Base-by-base conservation (phyloP, 345 rosid species). In the Ceriops tagal region DNA sequence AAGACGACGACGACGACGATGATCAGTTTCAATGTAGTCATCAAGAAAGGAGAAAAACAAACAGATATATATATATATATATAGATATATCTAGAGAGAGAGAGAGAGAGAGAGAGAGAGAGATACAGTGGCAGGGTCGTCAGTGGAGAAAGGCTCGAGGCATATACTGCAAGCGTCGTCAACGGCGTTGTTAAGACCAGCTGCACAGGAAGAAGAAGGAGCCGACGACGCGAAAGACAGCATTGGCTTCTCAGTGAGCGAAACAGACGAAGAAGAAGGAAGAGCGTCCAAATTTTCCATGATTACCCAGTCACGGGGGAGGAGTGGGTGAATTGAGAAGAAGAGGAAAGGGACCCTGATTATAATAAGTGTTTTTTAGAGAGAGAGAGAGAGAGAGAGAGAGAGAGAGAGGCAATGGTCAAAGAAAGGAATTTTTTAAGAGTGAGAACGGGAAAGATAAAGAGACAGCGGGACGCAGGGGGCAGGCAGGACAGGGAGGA, bases 391-490 rank as follows among this genome's bases (percentile, higher is more conserved):
- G 28, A 2, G 31, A 0, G 37, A 53, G 24, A 32, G 18, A n/a
- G 65, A 39, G 51, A 60, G 71, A 49, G 72, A 34, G 76, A 69
- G 77, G 64, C n/a, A n/a, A n/a, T 65, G 76, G 86, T 87, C 87
- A 84, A 83, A 70, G 83, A 61, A 85, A 85, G 69, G 76, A 78
- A 79, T 65, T n/a, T 27, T 15, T 2, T 3, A 43, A 3, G 49
- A 43, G 16, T 1, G 49, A 3, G 16, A 43, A 11, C 0, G 21
- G 55, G 53, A 31, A 39, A 66, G 73, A 64, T 59, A 24, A 21
- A 37, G 61, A 55, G 47, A 67, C 75, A 74, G 77, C 49, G 60
- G 60, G 20, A 31, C 31, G 51, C 16, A 31, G 60, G 62, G 72
- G 57, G 21, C 46, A 10, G 46, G 11, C 46, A 39, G 4, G 15